Conservation (phyloP, 495 filamentous ascomycete species). For the Achaetomiella virescens region DNA sequence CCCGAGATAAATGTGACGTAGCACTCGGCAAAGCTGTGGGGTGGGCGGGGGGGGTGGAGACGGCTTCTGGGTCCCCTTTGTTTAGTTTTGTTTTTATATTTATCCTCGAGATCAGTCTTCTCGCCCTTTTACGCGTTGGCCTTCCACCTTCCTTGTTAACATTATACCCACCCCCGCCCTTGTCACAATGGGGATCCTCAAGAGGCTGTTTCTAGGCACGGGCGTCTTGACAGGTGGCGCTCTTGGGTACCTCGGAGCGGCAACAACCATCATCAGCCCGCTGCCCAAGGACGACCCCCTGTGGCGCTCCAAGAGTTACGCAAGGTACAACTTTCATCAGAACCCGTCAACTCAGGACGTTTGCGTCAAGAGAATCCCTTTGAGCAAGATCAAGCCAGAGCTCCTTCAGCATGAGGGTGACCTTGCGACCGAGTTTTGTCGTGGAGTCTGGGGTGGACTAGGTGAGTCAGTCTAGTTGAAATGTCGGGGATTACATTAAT, state of each 20-base stretch:
- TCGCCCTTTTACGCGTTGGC: too few relatives aligned
- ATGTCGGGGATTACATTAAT: too few relatives aligned
- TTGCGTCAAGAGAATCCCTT: constrained; percentile 53
- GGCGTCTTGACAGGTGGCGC: constrained; percentile 32
- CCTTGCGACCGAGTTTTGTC: constrained; percentile 57
- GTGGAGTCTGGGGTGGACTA: constrained; percentile 59
- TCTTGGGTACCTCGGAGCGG: constrained; percentile 33
- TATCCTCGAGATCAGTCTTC: too few relatives aligned
- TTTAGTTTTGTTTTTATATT: too few relatives aligned
- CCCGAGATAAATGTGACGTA: too few relatives aligned
- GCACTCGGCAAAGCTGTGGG: too few relatives aligned
- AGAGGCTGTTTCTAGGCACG: constrained; percentile 37
- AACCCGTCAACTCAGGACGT: constrained; percentile 59
- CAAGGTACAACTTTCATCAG: constrained; percentile 53
- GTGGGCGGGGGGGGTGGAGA: too few relatives aligned
- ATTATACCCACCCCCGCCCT: too few relatives aligned
- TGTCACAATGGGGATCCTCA: constrained; percentile 45
- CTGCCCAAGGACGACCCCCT: constrained; percentile 55
- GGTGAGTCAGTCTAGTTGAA: constrained; percentile 45
- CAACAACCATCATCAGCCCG: constrained; percentile 36
- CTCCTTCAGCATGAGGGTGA: constrained; percentile 55
- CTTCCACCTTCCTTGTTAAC: too few relatives aligned
- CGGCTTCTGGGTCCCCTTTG: too few relatives aligned
- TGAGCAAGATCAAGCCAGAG: constrained; percentile 57
- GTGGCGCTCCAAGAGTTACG: constrained; percentile 50